Base-by-base conservation (phyloP, 208 protist genomes). In the Blechomonas ayalai region DNA sequence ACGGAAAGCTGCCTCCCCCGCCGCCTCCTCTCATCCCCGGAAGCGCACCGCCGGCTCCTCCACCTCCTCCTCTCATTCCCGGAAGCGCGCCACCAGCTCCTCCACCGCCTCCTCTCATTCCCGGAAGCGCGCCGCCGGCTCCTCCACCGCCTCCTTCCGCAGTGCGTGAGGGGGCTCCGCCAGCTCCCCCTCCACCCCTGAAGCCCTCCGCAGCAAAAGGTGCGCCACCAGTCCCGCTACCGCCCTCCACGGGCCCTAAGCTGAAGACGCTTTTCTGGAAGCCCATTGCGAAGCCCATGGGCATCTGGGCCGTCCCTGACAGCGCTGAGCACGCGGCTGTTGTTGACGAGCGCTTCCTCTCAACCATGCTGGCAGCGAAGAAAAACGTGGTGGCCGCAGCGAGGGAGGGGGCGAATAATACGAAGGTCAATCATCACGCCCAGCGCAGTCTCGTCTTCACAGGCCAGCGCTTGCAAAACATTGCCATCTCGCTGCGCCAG, bases 251-350 rank as follows among this genome's bases (percentile, higher is more conserved):
- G 9, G 82, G 70, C 2, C 76, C 82, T 0, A 72, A 73, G 26
- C 42, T 90, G 27, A 90, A 90, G 49, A 74, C 76, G 2, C 58
- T 90, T 44, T 90, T 90, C 39, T 90, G 82, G 82, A 86, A 84
- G 47, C 85, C 85, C 41, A 35, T 85, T 2, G 32, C 63, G 0
- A 67, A 70, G 36, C 35, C 73, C 27, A 73, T 65, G 29, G 81
- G 81, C 13, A 52, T 90, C 26, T 90, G 81, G 80, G 53, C 59
- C 8, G 56, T 60, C 26, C 9, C 36, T 23, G 67, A 80, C 40
- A 9, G 15, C 27, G 28, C 52, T 13, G 49, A 59, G 31, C 15
- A 33, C 2, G 38, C 60, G 12, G 42, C 48, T 23, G 39, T 78
- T 2, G 55, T 80, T 12, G 81, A 85, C 50, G 65, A 82, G 9